Evolutionary conservation across 208 protist species (phyloP), one percentile per base, ranked within the genome.

Genomic region (Wallacemonas sp.): DNA sequence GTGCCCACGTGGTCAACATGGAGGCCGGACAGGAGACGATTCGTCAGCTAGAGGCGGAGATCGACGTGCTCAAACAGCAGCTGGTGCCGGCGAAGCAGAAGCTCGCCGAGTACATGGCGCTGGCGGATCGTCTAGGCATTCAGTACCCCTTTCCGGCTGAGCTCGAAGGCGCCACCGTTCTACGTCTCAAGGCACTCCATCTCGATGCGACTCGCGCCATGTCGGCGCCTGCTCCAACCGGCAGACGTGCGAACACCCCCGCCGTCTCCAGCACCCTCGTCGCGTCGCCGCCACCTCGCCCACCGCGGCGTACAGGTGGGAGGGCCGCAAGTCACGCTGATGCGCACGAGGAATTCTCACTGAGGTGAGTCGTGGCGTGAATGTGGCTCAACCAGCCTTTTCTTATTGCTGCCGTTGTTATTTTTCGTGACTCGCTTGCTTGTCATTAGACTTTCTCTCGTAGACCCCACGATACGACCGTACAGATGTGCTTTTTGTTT

Each of bases 81-180:
- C 74, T 95, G 12, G 69, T 95, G 52, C 85, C 85, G 22, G 78
- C 71, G n/a, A 95, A 95, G 62, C 76, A 86, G 45, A 95, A 89
- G 79, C 66, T 95, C 1, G 77, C 68, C 3, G 87, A 93, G 73
- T 92, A 93, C 75, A 92, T 93, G 85, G 87, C 87, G 1, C 73
- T 93, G 69, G 77, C 81, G 1, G 90, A 95, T 54, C 83, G 90
- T 4, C 71, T 95, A 1, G 90, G 90, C 2, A 54, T 95, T 24
- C 70, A 71, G 21, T 95, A 95, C 66, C 90, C 90, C 17, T 93
- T 95, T 48, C 79, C 86, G 2, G 52, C 73, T 0, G 77, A 89
- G 45, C 65, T 92, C 38, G 84, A 90, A 46, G 78, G 80, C 3
- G 36, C 75, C 9, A 81, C 82, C 17, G 76, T 91, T 39, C 44